A percentile compares a stretch with the other conserved stretches of the same genome.
Conservation (phyloP, 2,329 filamentous ascomycete species). For the Aspergillus sp. region DNA sequence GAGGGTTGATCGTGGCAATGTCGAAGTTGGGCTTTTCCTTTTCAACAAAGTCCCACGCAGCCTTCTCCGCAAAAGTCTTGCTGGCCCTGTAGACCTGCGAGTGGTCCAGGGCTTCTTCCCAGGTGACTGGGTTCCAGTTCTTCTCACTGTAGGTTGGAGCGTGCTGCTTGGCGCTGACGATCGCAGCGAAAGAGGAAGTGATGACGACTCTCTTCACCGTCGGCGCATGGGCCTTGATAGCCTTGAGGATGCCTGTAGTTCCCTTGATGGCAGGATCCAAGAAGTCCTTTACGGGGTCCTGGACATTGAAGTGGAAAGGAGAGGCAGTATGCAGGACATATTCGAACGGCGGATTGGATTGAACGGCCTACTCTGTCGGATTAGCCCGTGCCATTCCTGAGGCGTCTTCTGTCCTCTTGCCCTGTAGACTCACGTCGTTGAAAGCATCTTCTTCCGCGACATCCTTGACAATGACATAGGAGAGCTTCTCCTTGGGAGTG, state of each 20-base stretch:
- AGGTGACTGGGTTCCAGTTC: slow-evolving; percentile 39
- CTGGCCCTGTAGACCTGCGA: slow-evolving; percentile 40
- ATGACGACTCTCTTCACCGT: slow-evolving; percentile 65
- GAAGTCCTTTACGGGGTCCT: slow-evolving; percentile 58
- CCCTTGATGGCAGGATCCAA: slow-evolving; percentile 56
- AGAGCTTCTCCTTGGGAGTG: slow-evolving; percentile 48
- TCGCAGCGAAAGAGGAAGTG: slow-evolving; percentile 61
- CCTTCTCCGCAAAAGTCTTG: slow-evolving; percentile 58
- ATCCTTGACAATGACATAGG: slow-evolving; percentile 62
- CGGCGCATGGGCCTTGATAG: slow-evolving; percentile 53
- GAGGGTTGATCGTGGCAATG: slow-evolving; percentile 54
- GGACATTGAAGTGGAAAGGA: slow-evolving; percentile 64
- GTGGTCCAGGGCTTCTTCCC: slow-evolving; percentile 32
- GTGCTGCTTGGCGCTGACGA: slow-evolving; percentile 43
- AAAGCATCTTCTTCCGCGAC: slow-evolving; percentile 64
- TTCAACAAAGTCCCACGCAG: slow-evolving; percentile 57
- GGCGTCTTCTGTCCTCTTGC: too few relatives aligned
- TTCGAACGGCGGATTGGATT: slow-evolving; percentile 58
- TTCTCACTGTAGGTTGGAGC: slow-evolving; percentile 30
- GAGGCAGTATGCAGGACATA: slow-evolving; percentile 67
- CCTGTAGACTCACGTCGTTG: slow-evolving; percentile 39
- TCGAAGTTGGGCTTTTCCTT: slow-evolving; percentile 52
- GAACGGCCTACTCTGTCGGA: slow-evolving; percentile 37
- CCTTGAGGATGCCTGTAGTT: slow-evolving; percentile 54
- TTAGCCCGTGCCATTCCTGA: too few relatives aligned